Conservation (phyloP, 495 filamentous ascomycete genomes). For the Friedmanniomyces simplex region DNA sequence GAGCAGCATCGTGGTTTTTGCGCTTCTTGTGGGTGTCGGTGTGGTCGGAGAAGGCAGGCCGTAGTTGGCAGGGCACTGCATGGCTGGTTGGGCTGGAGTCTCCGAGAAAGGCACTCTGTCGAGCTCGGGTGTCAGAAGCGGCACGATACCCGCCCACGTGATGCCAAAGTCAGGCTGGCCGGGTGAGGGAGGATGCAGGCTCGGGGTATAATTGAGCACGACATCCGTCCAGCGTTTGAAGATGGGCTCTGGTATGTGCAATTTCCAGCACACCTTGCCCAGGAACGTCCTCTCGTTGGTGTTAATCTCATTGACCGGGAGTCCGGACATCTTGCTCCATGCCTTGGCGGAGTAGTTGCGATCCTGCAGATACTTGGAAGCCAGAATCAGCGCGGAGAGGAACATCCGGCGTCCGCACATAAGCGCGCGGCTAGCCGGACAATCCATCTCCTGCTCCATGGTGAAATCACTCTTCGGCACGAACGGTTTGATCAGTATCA, state of each 20-base stretch:
- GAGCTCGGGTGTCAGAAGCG: constrained; percentile 66
- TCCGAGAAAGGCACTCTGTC: constrained; percentile 40
- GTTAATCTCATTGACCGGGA: constrained; percentile 86
- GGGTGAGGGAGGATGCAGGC: constrained; percentile 36
- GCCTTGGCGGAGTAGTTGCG: constrained; percentile 93
- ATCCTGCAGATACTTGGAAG: constrained; percentile 95
- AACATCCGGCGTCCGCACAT: constrained; percentile 98
- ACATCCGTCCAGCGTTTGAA: constrained; percentile 92
- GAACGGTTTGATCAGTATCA: constrained; percentile 86
- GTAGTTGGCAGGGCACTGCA: constrained; percentile 6
- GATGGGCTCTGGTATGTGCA: constrained; percentile 78
- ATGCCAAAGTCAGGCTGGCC: constrained; percentile 38
- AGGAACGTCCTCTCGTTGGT: constrained; percentile 93
- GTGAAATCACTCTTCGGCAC: constrained; percentile 77
- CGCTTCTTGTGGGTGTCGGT: constrained; percentile 4
- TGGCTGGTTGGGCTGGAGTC: background rate
- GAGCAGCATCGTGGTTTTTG: background rate
- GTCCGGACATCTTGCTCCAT: constrained; percentile 96
- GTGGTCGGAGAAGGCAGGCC: constrained; percentile 8
- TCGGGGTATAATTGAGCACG: constrained; percentile 71
- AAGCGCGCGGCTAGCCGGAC: constrained; percentile 63
- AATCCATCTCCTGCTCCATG: constrained; percentile 73
- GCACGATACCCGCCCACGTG: constrained; percentile 66
- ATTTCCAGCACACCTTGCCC: constrained; percentile 78
- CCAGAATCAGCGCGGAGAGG: constrained; percentile 79